A percentile compares a stretch with the other conserved stretches of the same genome.
These are phyloP conservation scores for Suhomyces coccinellae DNA, from an alignment of 1,139 yeast genomes.

Conservation along the genomic window DNA sequence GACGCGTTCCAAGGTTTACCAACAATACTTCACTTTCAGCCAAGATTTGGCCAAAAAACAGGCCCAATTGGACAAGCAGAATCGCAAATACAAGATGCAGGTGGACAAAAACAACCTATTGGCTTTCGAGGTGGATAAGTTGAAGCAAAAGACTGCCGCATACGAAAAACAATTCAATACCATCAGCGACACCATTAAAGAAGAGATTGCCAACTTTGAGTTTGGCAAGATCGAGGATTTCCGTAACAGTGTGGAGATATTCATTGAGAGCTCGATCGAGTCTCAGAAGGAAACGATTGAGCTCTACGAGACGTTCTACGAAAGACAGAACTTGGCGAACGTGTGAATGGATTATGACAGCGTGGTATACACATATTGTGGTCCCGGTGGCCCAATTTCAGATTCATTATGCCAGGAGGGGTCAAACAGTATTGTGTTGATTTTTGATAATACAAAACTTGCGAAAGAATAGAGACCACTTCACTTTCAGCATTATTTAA, in stretches of 20 bases:
- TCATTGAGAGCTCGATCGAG: conserved; percentile 87
- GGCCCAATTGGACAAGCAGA: conserved; percentile 52
- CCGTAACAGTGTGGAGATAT: conserved; percentile 86
- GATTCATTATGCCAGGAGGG: too few species aligned
- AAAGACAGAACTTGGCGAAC: conserved; percentile 37
- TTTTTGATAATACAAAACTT: too few species aligned
- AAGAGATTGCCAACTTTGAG: conserved; percentile 71
- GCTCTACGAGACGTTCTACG: conserved; percentile 88
- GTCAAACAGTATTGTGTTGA: too few species aligned
- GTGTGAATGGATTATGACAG: conserved; percentile 9
- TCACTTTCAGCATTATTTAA: too few species aligned
- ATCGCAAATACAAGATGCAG: conserved; percentile 57
- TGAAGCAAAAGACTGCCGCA: conserved; percentile 57
- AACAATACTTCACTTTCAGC: conserved; percentile 52
- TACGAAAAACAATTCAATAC: conserved; percentile 60
- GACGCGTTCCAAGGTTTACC: conserved; percentile 70
- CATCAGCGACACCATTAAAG: conserved; percentile 63
- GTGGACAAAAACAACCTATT: conserved; percentile 59
- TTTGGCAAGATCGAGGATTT: conserved; percentile 79
- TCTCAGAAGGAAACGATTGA: conserved; percentile 94
- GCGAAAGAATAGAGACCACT: too few species aligned
- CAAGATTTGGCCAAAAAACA: conserved; percentile 49
- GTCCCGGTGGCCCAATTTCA: too few species aligned
- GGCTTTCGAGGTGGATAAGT: conserved; percentile 57
- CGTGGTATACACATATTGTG: too few species aligned